Percentiles rank a stretch among this genome's conserved stretches.
Conservation (phyloP, 2,329 filamentous ascomycete species). For the Akanthomyces uredinophilus region DNA sequence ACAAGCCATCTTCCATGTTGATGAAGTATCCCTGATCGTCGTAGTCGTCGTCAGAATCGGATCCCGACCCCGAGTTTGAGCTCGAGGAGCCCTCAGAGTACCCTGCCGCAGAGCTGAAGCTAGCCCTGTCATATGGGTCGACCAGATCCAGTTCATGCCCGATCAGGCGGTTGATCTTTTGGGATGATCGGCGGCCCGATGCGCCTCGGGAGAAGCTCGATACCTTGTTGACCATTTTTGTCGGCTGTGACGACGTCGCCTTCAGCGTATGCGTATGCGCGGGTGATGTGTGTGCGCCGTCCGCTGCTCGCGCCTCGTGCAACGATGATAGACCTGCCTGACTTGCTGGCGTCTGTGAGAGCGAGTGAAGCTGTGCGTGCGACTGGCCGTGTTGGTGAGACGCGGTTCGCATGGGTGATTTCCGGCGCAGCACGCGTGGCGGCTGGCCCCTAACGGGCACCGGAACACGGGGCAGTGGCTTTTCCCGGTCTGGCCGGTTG, state of each 20-base stretch:
- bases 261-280: background rate
- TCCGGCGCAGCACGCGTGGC: background rate
- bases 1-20: background rate
- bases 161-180: conserved; percentile 39
- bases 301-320: background rate
- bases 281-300: background rate
- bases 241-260: background rate
- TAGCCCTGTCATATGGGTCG: background rate
- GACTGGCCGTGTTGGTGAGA: background rate
- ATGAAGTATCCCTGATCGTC: background rate
- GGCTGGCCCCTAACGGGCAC: background rate
- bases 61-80: background rate
- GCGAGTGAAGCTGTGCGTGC: background rate
- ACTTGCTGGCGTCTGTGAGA: background rate
- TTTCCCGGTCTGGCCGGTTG: background rate
- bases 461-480: conserved; percentile 6
- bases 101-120: background rate
- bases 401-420: background rate
- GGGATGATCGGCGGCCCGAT: conserved; percentile 26
- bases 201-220: conserved; percentile 14
- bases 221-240: background rate
- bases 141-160: conserved; percentile 33
- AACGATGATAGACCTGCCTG: too few relatives aligned
- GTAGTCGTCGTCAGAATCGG: background rate
- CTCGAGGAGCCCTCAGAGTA: background rate